Percentiles rank a stretch among this genome's conserved stretches.
phyloP scores from a whole-genome alignment of 1,284 basidiomycete species.

The Malassezia globosa region DNA sequence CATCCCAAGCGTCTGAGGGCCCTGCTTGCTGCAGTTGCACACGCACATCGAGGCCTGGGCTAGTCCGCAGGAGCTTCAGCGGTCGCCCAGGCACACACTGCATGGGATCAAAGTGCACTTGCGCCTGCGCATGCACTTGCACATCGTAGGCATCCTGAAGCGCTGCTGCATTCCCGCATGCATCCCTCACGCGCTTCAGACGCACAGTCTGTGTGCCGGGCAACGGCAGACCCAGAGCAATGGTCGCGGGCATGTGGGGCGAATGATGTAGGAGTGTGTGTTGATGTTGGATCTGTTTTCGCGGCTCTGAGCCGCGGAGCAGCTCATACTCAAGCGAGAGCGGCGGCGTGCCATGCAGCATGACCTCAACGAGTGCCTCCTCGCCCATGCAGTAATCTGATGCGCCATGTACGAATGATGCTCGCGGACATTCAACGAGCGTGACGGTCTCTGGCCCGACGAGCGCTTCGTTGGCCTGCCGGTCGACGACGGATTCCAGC shows the following conservation, averaged over 20 bases:
- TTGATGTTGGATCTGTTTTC: no score
- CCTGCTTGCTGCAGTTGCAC: background rate
- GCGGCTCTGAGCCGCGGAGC: no score
- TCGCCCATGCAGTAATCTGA: constrained; percentile 35
- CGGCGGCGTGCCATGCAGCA: constrained; percentile 34
- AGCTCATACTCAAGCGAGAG: constrained; percentile 29
- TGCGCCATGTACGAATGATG: constrained; percentile 21
- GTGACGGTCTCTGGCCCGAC: constrained; percentile 27
- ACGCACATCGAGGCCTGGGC: constrained; percentile 18
- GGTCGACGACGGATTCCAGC: constrained; percentile 39
- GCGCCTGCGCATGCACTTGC: constrained; percentile 64
- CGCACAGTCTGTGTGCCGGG: constrained; percentile 32
- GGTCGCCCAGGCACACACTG: constrained; percentile 62
- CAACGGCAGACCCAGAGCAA: constrained; percentile 24
- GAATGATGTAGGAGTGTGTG: constrained; percentile 8
- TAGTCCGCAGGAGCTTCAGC: constrained; percentile 58
- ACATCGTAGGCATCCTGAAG: constrained; percentile 45
- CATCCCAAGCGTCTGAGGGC: constrained; percentile 1
- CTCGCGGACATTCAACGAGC: constrained; percentile 38
- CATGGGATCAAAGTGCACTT: constrained; percentile 59
- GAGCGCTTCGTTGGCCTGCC: constrained; percentile 30
- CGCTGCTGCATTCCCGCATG: constrained; percentile 33
- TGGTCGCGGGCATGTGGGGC: background rate
- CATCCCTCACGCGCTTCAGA: constrained; percentile 35
- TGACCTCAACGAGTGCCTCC: constrained; percentile 26